Evolutionary conservation across 495 filamentous ascomycete species (phyloP).

Genomic region (Penicillium chermesinum): DNA sequence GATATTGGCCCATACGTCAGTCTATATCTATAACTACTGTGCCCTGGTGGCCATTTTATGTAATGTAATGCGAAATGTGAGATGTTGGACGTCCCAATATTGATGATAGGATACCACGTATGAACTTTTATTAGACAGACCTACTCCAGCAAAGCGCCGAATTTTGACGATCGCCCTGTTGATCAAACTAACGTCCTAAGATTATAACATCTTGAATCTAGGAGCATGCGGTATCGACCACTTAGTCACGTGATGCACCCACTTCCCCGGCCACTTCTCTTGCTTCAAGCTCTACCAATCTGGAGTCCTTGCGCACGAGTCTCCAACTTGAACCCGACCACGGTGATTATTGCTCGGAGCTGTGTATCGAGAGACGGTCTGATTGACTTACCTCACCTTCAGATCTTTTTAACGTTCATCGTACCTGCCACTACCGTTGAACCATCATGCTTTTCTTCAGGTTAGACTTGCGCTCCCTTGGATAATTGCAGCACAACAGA

Average conservation of each 20-base stretch:
- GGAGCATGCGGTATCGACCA: background rate
- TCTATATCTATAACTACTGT: conserved; percentile 12
- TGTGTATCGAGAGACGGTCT: background rate
- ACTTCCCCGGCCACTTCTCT: background rate
- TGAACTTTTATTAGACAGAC: too few relatives aligned
- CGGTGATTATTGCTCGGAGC: too few relatives aligned
- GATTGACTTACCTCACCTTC: background rate
- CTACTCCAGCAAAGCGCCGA: too few relatives aligned
- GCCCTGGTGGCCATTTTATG: conserved; percentile 15
- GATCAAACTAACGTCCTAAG: too few relatives aligned
- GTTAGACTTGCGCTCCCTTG: conserved; percentile 14
- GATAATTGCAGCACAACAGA: conserved; percentile 3
- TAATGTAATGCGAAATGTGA: conserved; percentile 23
- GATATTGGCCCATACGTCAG: background rate
- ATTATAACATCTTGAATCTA: too few relatives aligned
- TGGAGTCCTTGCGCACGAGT: background rate
- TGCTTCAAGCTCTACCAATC: background rate
- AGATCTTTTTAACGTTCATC: background rate
- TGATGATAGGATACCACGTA: too few relatives aligned
- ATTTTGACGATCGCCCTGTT: too few relatives aligned
- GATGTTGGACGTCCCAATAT: conserved; percentile 3
- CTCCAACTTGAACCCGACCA: background rate
- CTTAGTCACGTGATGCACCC: background rate
- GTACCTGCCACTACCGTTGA: conserved; percentile 1
- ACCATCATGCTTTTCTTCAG: conserved; percentile 47